phyloP scores from a whole-genome alignment of 352 stramenopile species.

The Pythium apleroticum region DNA sequence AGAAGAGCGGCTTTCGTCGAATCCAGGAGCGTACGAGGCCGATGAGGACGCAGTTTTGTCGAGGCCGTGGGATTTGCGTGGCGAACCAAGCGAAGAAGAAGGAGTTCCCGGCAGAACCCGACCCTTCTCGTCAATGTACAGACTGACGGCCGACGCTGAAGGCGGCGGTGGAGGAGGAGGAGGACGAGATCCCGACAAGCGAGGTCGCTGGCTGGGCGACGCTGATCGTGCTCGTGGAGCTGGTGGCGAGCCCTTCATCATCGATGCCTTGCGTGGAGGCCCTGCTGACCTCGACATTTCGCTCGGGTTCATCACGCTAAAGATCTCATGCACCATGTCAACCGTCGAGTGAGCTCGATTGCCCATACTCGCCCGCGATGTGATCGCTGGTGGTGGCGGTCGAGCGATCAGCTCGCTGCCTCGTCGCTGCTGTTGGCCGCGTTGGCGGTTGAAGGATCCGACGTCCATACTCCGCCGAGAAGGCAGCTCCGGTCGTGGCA shows the following conservation, averaged over 20 bases:
- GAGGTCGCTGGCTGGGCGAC: conserved; percentile 13
- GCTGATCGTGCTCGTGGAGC: conserved; percentile 9
- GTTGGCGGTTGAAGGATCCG: conserved; percentile 16
- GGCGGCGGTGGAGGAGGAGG: conserved; percentile 18
- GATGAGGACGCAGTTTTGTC: conserved; percentile 29
- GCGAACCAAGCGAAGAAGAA: conserved; percentile 9
- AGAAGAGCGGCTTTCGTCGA: conserved; percentile 19
- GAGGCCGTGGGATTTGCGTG: conserved; percentile 11
- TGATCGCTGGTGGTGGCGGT: conserved; percentile 3
- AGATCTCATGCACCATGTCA: conserved; percentile 54
- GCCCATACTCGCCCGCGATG: conserved; percentile 18
- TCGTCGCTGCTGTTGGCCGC: conserved; percentile 13
- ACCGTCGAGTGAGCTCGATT: conserved; percentile 41
- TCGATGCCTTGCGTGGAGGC: conserved; percentile 17
- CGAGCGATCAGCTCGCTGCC: conserved; percentile 21
- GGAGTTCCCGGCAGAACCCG: conserved; percentile 16
- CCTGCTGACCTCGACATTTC: conserved; percentile 37
- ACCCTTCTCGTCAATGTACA: conserved; percentile 29
- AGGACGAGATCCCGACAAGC: not conserved
- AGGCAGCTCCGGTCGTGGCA: conserved; percentile 3
- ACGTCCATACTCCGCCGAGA: conserved; percentile 23
- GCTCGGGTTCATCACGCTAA: conserved; percentile 68
- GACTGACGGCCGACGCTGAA: conserved; percentile 4
- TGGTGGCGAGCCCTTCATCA: conserved; percentile 8
- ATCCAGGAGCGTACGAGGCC: conserved; percentile 10